phyloP scores from a whole-genome alignment of 1,139 yeast genomes.

The Yamadazyma friedrichii region DNA sequence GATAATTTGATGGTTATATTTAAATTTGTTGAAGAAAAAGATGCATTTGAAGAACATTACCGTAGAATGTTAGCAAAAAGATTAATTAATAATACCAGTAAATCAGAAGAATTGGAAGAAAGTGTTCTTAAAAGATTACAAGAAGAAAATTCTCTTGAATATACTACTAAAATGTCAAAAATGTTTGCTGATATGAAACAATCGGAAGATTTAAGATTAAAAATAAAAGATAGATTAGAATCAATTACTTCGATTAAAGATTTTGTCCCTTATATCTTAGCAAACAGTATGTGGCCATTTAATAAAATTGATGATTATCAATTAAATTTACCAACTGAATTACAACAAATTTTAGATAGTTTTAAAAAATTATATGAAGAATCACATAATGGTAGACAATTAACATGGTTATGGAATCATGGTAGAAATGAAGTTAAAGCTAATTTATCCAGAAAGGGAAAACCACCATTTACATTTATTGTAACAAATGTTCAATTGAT shows the following conservation, averaged over 20 bases:
- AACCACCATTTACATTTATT: constrained; percentile 78
- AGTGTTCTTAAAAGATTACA: constrained; percentile 82
- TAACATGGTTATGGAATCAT: constrained; percentile 95
- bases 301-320: constrained; percentile 43
- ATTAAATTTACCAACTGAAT: constrained; percentile 48
- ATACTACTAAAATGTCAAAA: constrained; percentile 88
- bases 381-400: constrained; percentile 83
- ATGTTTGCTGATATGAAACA: constrained; percentile 96
- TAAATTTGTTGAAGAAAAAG: constrained; percentile 89
- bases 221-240: constrained; percentile 56
- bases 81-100: constrained; percentile 79
- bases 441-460: constrained; percentile 78
- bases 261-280: constrained; percentile 75
- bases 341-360: constrained; percentile 62
- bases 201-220: constrained; percentile 71
- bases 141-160: constrained; percentile 88
- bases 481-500: constrained; percentile 87
- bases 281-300: constrained; percentile 91
- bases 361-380: constrained; percentile 68
- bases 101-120: constrained; percentile 85
- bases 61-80: constrained; percentile 88
- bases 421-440: constrained; percentile 92
- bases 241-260: constrained; percentile 47
- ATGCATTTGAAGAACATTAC: constrained; percentile 91
- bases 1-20: constrained; percentile 86